phyloP scores from a whole-genome alignment of 164 flowering plant genomes.

The Vitis amurensis region DNA sequence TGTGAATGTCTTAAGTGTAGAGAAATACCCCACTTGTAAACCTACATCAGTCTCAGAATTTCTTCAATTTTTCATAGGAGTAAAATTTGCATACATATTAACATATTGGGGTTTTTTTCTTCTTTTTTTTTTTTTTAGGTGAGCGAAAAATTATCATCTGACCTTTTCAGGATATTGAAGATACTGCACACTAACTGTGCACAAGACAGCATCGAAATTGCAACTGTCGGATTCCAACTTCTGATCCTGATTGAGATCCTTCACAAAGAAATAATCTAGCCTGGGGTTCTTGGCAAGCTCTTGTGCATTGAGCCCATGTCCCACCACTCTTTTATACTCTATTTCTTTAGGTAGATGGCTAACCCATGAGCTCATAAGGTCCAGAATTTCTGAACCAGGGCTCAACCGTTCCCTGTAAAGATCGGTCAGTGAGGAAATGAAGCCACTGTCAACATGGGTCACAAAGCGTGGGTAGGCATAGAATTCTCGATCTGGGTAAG shows the following conservation, averaged over 20 bases:
- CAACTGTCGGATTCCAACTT: slow-evolving; percentile 39
- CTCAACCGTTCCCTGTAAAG: slow-evolving; percentile 55
- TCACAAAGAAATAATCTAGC: slow-evolving; percentile 70
- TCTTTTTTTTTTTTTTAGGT: no score
- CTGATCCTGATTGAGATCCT: slow-evolving; percentile 74
- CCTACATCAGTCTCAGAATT: no score
- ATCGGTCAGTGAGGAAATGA: slow-evolving; percentile 56
- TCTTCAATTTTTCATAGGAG: no score
- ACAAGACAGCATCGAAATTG: slow-evolving; percentile 72
- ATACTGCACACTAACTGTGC: slow-evolving; percentile 86
- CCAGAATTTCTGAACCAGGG: slow-evolving; percentile 66
- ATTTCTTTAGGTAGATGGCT: slow-evolving; percentile 73
- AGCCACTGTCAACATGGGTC: slow-evolving; percentile 66
- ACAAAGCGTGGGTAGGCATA: slow-evolving; percentile 75
- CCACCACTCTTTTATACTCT: slow-evolving; percentile 66
- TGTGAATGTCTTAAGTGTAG: background rate
- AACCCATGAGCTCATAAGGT: slow-evolving; percentile 92
- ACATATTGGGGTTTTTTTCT: no score
- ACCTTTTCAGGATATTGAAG: slow-evolving; percentile 91
- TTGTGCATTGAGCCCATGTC: slow-evolving; percentile 83
- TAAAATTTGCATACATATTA: no score
- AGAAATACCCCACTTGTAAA: no score
- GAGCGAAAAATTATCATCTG: background rate
- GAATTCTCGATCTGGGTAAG: slow-evolving; percentile 61
- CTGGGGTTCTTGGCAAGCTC: slow-evolving; percentile 73